Base-by-base conservation (phyloP, 2,329 filamentous ascomycete species). In the Daldinia sp. region DNA sequence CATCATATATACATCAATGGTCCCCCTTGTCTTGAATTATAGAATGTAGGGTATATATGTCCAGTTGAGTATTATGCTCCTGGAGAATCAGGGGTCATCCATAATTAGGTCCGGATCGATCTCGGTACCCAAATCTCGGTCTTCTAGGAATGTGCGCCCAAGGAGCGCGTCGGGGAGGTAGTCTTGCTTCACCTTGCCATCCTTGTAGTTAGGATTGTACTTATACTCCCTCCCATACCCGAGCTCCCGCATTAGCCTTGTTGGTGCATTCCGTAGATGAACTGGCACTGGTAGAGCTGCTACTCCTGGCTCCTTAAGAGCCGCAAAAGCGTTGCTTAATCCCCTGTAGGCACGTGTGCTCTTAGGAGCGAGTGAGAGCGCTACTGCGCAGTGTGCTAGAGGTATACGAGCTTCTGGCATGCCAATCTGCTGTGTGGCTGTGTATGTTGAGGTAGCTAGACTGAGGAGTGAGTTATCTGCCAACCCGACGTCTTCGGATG, bases 341-440 rank as follows among this genome's bases (percentile, higher is more conserved):
- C 87, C 93, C 25, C 94, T 83, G 75, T 99, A 99, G 2, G 91
- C 89, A 32, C 94, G 83, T 1, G 93, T 97, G 70, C 90, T 94
- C 80, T 99, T 98, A 1, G 89, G 90, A 0, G 94, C 90, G 13
- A 93, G 80, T 3, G 89, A 86, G 49, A 98, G 82, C 0, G 95
- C 94, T 0, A 95, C 90, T 6, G 92, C 85, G 70, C 89, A 91
- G 77, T 99, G 95, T 0, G 92, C 94, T 4, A 99, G 85, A 53
- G 94, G 93, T 71, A 98, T 98, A 7, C 94, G 86, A 15, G 93
- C 94, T 78, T 99, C 95, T 0, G 95, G 95, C 85, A 98, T 91
- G 23, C 95, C 95, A 53, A 99, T 91, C 77, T 95, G 94, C 77
- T 98, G 92, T 1, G 92, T 90, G 0, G 95, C 94, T 1, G 90